A percentile compares a stretch with the other conserved stretches of the same genome.
These are phyloP conservation scores for Chrysoporthe puriensis DNA, from an alignment of 2,329 filamentous ascomycete genomes.

Conservation along the genomic window DNA sequence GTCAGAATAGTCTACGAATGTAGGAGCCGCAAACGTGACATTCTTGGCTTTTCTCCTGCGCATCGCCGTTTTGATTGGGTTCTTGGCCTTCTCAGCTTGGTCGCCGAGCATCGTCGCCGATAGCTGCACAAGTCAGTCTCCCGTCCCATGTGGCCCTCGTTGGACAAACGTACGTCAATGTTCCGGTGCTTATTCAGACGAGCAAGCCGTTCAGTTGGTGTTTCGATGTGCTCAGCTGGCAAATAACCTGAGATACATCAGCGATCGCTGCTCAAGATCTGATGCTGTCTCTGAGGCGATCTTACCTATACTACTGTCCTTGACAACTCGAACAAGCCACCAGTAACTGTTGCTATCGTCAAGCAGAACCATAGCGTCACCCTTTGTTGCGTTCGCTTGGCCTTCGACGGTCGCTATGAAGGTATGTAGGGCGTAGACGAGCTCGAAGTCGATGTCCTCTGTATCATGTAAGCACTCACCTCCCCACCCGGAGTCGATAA, in stretches of 20 bases:
- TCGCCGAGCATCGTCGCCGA: slow-evolving; percentile 67
- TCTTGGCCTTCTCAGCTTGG: slow-evolving; percentile 76
- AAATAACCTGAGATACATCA: slow-evolving; percentile 67
- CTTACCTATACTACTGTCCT: slow-evolving; percentile 88
- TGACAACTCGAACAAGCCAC: slow-evolving; percentile 97
- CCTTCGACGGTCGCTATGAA: slow-evolving; percentile 98
- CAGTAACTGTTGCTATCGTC: slow-evolving; percentile 99
- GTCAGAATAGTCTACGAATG: slow-evolving; percentile 81
- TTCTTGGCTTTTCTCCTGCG: slow-evolving; percentile 81
- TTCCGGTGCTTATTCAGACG: slow-evolving; percentile 97
- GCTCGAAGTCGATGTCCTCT: slow-evolving; percentile 99
- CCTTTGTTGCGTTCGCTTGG: slow-evolving; percentile 97
- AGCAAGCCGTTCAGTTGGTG: slow-evolving; percentile 90
- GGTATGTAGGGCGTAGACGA: slow-evolving; percentile 96
- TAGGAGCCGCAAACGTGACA: slow-evolving; percentile 82
- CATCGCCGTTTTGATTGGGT: slow-evolving; percentile 82
- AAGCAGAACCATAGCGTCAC: slow-evolving; percentile 96
- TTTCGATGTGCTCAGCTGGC: slow-evolving; percentile 97
- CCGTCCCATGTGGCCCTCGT: slow-evolving; percentile 5
- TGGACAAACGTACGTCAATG: slow-evolving; percentile 74
- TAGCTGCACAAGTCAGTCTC: slow-evolving; percentile 48
- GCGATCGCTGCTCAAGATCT: background rate
- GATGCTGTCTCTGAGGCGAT: slow-evolving; percentile 32
- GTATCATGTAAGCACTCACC: slow-evolving; percentile 83
- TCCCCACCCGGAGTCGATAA: slow-evolving; percentile 74